Evolutionary conservation across 106 monocot genomes (phyloP), one percentile per base, ranked within the genome.

Genomic region (Iris macrosiphon): DNA sequence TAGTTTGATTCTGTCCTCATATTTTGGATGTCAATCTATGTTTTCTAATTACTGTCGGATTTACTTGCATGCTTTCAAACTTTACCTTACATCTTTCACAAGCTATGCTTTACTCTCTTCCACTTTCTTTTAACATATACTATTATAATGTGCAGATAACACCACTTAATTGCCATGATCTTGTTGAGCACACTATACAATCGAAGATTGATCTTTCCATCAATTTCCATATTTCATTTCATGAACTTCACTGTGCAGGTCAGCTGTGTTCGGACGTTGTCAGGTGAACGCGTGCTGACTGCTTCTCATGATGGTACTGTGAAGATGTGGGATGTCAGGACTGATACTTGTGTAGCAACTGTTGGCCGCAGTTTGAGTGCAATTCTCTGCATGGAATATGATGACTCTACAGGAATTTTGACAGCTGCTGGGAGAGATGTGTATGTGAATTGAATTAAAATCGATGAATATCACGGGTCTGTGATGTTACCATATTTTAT

Each of bases 311-410:
- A 98, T 81, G 98, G 98, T 55, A 87, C 87, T 29, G 79, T 98
- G 29, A 98, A 98, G 64, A 98, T 98, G 98, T 98, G 91, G 98
- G 98, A 98, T 69, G 91, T 98, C 20, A 91, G 98, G 71, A 98
- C 98, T 50, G 90, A 90, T 75, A 98, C 86, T 43, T 98, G 98
- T 91, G 91, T 83, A 22, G 98, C 90, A 50, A 98, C 98, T 56
- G 91, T 98, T 70, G 98, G 91, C 61, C 91, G 87, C 29, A 77
- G 77, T 57, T 63, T 45, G 17, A 87, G 79, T 81, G 86, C 83
- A 19, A 65, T 98, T 67, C 75, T 87, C 43, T 98, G 91, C 71
- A 91, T 98, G 86, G 98, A 98, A 67, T 98, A 98, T 81, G 91
- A 98, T 34, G 98, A 98, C 53, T 67, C 83, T 52, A 83, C 76